phyloP scores from a whole-genome alignment of 164 flowering plant species.

The Euptelea pleiosperma region DNA sequence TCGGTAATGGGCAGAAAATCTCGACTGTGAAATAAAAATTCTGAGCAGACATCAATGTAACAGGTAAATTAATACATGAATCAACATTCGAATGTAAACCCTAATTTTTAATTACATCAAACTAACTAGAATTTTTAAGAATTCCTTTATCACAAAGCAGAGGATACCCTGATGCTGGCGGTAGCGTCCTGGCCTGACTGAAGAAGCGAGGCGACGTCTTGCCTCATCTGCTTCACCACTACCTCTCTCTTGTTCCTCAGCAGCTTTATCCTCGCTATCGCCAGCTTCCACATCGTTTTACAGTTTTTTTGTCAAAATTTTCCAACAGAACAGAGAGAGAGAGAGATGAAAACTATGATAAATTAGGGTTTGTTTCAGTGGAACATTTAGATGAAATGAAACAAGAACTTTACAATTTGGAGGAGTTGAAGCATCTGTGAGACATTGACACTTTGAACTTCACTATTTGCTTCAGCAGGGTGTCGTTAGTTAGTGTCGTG shows the following conservation, averaged over 20 bases:
- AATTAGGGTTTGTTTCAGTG: neutral
- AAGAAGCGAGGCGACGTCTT: conserved; percentile 87
- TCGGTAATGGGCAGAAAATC: too few species aligned
- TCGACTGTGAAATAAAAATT: too few species aligned
- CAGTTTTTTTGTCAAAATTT: too few species aligned
- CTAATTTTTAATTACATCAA: too few species aligned
- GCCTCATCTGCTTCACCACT: conserved; percentile 85
- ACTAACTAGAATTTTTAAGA: too few species aligned
- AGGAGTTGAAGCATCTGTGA: conserved; percentile 61
- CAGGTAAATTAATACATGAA: too few species aligned
- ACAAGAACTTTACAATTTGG: conserved; percentile 59
- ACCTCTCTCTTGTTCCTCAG: conserved; percentile 87
- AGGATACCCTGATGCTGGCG: conserved; percentile 77
- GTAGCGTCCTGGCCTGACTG: conserved; percentile 86
- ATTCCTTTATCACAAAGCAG: too few species aligned
- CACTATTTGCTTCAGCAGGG: conserved; percentile 42
- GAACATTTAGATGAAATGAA: neutral
- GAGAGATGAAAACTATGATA: too few species aligned
- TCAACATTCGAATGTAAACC: too few species aligned
- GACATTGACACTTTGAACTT: conserved; percentile 44
- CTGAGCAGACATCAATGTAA: too few species aligned
- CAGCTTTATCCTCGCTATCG: conserved; percentile 89
- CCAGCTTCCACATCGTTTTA: conserved; percentile 86
- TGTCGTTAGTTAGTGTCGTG: conserved; percentile 25
- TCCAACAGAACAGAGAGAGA: neutral